Base-by-base conservation (phyloP, 2,329 filamentous ascomycete species). In the Chrysoporthe puriensis region DNA sequence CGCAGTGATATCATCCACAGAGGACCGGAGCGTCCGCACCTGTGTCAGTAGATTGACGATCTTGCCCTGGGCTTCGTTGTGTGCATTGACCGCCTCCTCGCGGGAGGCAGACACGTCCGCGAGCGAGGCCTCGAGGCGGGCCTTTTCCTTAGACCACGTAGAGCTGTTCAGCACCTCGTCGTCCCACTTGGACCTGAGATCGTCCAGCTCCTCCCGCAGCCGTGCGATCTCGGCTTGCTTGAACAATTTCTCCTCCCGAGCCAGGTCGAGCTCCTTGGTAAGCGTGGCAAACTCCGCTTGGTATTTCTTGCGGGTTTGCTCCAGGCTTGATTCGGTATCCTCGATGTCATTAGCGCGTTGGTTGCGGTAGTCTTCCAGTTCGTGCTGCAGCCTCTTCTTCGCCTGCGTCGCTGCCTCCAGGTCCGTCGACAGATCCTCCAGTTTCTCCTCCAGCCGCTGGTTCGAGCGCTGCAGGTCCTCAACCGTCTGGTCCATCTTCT, bases 71-170 rank as follows among this genome's bases (percentile, higher is more conserved):
- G 94, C 94, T 73, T 98, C 95, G 75, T 96, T 97, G 79, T 99
- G 96, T 0, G 96, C 95, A 73, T 89, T 90, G 62, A 94, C 91
- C 11, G 96, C 95, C 78, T 99, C 96, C 72, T 99, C 95, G 2
- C 95, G 90, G n/a, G 94, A 97, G 61, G 92, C 90, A 13, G 92
- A 91, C 43, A 98, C 87, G 77, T 97, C 94, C 62, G 95, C 90
- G 65, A 99, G 84, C 5, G 94, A 96, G 69, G 94, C 89, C 77
- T 98, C 95, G 52, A 99, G 85, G 18, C 95, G 90, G 18, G 93
- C 87, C 83, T 98, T 98, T 81, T 99, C 95, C 82, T 99, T 99
- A 14, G 94, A 94, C 94, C 96, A 98, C 0, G 95, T 97, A 18
- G 94, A 97, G 79, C 93, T 97, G 81, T 98, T 98, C 73, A 98